Evolutionary conservation across 2,329 filamentous ascomycete genomes (phyloP), one percentile per base, ranked within the genome.

Genomic region (Nemania bipapillata): DNA sequence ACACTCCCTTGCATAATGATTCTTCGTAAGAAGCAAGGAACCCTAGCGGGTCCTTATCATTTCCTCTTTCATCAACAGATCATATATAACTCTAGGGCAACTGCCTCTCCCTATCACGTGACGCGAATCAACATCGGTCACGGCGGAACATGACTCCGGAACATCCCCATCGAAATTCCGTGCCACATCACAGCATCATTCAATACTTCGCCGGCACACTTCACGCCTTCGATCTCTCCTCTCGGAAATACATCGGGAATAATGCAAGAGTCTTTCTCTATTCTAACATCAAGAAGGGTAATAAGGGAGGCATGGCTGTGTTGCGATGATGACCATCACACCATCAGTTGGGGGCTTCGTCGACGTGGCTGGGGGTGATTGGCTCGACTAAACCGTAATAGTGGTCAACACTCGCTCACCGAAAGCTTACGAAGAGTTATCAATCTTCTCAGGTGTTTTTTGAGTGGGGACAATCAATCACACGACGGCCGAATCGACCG

Each of bases 391-490:
- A 20, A 12, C 28, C 24, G 30, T 42, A 8, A 55, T 12, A 26
- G 32, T 11, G 15, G 32, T 56, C 66, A 52, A 53, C 35, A 54
- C 58, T 61, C 26, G 37, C 47, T 62, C 63, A 65, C 66, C 61
- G 66, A 68, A 57, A 37, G 11, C 22, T 30, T 11, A 47, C 20
- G n/a, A 26, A 65, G 55, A 28, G 32, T 61, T 56, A 65, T 68
- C 50, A 53, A 55, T 11, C 37, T 11, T 28, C n/a, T 22, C 28
- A 26, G 24, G 30, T 7, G 30, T 61, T 26, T 37, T 22, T 24
- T 26, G 45, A 53, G 65, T 60, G 61, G 61, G 26, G 65, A 12
- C n/a, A 52, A 40, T 30, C 50, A 54, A 60, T 68, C 66, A 68
- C 56, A 65, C 55, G 61, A 64, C 53, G 22, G 30, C 37, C 5